Evolutionary conservation across 257 asterid genomes (phyloP).

Genomic region (Penstemon newberryi): DNA sequence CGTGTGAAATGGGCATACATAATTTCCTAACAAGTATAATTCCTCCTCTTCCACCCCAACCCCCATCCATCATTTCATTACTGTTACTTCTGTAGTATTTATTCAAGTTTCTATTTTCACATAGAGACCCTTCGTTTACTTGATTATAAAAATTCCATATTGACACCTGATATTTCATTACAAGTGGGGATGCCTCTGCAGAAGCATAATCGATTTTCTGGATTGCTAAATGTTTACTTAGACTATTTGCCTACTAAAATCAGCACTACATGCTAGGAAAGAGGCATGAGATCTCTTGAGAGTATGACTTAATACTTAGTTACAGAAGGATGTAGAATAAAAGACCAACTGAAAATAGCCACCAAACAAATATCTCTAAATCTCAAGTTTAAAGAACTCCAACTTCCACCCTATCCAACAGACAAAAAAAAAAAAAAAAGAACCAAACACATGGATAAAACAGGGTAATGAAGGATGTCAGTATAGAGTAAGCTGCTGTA

Average conservation of each 20-base stretch:
- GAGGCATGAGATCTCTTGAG: background rate
- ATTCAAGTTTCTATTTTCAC: background rate
- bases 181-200: background rate
- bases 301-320: background rate
- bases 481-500: no score
- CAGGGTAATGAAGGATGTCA: no score
- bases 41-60: no score
- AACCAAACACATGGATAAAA: no score
- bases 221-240: background rate
- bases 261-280: background rate
- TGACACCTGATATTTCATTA: background rate
- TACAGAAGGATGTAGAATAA: background rate
- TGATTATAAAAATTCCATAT: background rate
- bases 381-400: background rate
- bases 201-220: background rate
- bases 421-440: no score
- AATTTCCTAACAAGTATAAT: no score
- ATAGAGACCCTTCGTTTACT: background rate
- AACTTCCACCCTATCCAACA: no score
- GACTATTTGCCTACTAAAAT: background rate
- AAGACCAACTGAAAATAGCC: background rate
- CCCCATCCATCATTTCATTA: no score
- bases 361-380: background rate
- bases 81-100: background rate
- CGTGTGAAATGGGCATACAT: no score